These are phyloP conservation scores for Coniochaeta prunicola DNA, from an alignment of 2,329 filamentous ascomycete genomes.

Conservation along the genomic window DNA sequence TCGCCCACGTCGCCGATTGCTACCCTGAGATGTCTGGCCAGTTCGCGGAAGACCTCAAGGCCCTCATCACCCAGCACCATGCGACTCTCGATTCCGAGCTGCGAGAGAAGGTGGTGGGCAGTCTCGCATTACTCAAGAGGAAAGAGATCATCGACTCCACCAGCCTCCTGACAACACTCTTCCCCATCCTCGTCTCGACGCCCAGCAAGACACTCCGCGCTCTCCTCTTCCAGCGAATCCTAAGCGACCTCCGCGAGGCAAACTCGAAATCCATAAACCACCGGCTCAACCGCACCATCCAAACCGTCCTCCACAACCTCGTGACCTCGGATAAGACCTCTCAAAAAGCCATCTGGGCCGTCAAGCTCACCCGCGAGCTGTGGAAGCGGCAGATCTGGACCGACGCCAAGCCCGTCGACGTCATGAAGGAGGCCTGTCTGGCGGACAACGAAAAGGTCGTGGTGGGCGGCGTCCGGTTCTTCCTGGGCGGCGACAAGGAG, in stretches of 20 bases:
- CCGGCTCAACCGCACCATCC: constrained; percentile 84
- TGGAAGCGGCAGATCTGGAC: constrained; percentile 98
- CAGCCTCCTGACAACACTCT: constrained; percentile 79
- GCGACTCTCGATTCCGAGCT: constrained; percentile 74
- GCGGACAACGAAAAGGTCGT: constrained; percentile 92
- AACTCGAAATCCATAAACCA: constrained; percentile 89
- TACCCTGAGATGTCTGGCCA: constrained; percentile 73
- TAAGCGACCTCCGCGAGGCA: constrained; percentile 80
- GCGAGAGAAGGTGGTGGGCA: constrained; percentile 89
- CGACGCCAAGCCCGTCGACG: constrained; percentile 88
- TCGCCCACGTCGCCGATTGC: constrained; percentile 89
- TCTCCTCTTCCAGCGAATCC: constrained; percentile 53
- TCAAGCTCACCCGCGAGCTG: constrained; percentile 88
- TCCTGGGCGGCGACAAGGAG: constrained; percentile 92
- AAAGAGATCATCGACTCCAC: constrained; percentile 89
- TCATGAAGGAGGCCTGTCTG: constrained; percentile 91
- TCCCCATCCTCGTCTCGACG: constrained; percentile 86
- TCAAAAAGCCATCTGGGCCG: constrained; percentile 86
- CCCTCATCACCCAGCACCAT: constrained; percentile 77
- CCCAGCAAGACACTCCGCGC: constrained; percentile 58
- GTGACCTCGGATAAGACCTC: constrained; percentile 80
- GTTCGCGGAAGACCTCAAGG: constrained; percentile 75
- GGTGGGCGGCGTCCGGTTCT: constrained; percentile 82
- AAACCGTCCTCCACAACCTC: constrained; percentile 88
- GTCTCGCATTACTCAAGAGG: constrained; percentile 76